A percentile compares a stretch with the other conserved stretches of the same genome.
Conservation (phyloP, 1,139 yeast genomes). For the Arxiozyma telluris region DNA sequence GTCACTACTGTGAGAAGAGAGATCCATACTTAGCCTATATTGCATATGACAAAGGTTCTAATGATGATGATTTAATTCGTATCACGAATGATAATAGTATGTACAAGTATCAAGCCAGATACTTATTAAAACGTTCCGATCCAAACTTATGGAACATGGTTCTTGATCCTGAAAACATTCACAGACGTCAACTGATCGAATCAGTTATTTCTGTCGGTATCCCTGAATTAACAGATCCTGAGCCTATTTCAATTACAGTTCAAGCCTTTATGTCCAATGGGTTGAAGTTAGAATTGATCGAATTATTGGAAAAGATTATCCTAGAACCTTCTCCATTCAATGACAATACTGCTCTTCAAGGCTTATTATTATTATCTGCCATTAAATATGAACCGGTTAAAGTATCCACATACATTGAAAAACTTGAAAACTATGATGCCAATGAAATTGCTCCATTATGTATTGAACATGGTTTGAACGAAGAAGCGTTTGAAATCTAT, state of each 20-base stretch:
- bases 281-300: constrained; percentile 85
- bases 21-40: constrained; percentile 97
- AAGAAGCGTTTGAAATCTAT: constrained; percentile 92
- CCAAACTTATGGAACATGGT: constrained; percentile 74
- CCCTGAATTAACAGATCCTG: constrained; percentile 91
- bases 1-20: constrained; percentile 97
- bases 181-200: constrained; percentile 85
- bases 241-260: constrained; percentile 90
- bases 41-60: constrained; percentile 90
- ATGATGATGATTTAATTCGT: constrained; percentile 78
- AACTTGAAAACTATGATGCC: constrained; percentile 85
- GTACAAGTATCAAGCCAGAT: constrained; percentile 98
- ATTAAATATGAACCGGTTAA: constrained; percentile 88
- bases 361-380: constrained; percentile 84
- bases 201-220: constrained; percentile 94
- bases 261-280: constrained; percentile 97
- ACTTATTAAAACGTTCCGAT: constrained; percentile 79
- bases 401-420: constrained; percentile 76
- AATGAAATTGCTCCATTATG: constrained; percentile 90
- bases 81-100: constrained; percentile 94
- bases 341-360: constrained; percentile 91
- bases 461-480: constrained; percentile 77
- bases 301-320: constrained; percentile 87
- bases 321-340: constrained; percentile 95
- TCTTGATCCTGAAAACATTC: constrained; percentile 62